phyloP scores from a whole-genome alignment of 176 grass and related monocot species.

The Stipa capillata region DNA sequence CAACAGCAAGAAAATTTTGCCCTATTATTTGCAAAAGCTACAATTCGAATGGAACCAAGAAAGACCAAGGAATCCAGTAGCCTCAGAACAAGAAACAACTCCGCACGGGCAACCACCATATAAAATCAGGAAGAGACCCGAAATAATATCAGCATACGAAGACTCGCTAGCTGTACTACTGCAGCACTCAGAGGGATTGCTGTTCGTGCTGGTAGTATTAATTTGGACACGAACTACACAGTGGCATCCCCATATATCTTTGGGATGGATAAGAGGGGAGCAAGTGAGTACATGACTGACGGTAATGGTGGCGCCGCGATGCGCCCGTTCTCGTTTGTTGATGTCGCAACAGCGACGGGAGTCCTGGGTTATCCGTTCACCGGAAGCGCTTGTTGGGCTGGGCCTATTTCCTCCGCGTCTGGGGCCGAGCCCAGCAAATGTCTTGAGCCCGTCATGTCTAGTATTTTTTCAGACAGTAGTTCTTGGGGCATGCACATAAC shows the following conservation, averaged over 20 bases:
- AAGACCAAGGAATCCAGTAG: not conserved
- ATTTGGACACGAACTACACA: not conserved
- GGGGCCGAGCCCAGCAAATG: not conserved
- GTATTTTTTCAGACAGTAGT: no score
- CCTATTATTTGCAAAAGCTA: not conserved
- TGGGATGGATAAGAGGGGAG: conserved; percentile 1
- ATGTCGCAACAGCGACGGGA: not conserved
- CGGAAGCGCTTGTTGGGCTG: not conserved
- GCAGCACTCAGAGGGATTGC: not conserved
- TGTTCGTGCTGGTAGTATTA: not conserved
- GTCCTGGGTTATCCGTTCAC: not conserved
- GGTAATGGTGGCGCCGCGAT: not conserved
- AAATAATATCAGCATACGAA: no score
- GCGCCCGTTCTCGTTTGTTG: not conserved
- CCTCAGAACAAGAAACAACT: not conserved
- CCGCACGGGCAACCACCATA: not conserved
- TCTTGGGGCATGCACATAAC: no score
- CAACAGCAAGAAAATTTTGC: not conserved
- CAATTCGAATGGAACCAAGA: not conserved
- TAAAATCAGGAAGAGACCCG: no score
- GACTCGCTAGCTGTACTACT: not conserved
- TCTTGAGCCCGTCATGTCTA: not conserved
- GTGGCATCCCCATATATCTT: conserved; percentile 4
- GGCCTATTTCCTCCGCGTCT: not conserved
- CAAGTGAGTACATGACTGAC: not conserved